Evolutionary conservation across 805 yeast species (phyloP).

Genomic region (Barnettozyma siamensis): DNA sequence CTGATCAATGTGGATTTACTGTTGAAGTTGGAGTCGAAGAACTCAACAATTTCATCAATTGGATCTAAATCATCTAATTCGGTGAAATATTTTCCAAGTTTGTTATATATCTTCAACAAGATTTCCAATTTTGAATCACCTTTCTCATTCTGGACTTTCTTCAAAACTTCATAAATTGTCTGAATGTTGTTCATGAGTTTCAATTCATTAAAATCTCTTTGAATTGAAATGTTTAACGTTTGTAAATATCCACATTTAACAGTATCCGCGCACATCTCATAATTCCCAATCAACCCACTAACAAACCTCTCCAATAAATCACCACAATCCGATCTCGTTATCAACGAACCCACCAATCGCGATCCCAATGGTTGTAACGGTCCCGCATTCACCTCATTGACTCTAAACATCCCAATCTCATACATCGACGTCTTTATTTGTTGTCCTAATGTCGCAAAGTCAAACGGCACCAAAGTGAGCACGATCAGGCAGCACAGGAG

Average conservation of each 20-base stretch:
- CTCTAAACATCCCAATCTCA: constrained; percentile 27
- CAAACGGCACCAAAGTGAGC: constrained; percentile 70
- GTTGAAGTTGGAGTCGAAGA: constrained; percentile 39
- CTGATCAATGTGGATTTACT: constrained; percentile 51
- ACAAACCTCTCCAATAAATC: constrained; percentile 11
- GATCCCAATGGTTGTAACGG: constrained; percentile 27
- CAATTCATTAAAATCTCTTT: constrained; percentile 16
- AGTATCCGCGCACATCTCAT: constrained; percentile 11
- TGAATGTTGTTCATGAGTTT: background rate
- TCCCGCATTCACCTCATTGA: constrained; percentile 38
- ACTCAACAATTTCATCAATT: constrained; percentile 45
- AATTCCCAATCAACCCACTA: constrained; percentile 9
- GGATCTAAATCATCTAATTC: constrained; percentile 13
- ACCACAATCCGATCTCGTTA: constrained; percentile 23
- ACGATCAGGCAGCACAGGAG: constrained; percentile 68
- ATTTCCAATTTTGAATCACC: constrained; percentile 11
- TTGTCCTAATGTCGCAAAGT: constrained; percentile 38
- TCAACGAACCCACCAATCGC: constrained; percentile 26
- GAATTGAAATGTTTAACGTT: constrained; percentile 17
- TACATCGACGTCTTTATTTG: constrained; percentile 31
- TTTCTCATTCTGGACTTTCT: background rate
- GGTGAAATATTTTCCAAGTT: constrained; percentile 16
- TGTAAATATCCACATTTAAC: constrained; percentile 14
- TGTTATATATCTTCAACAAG: constrained; percentile 21
- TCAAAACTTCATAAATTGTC: constrained; percentile 1